Conservation (phyloP, 179 eudicot species). For the Beta corolliflora region DNA sequence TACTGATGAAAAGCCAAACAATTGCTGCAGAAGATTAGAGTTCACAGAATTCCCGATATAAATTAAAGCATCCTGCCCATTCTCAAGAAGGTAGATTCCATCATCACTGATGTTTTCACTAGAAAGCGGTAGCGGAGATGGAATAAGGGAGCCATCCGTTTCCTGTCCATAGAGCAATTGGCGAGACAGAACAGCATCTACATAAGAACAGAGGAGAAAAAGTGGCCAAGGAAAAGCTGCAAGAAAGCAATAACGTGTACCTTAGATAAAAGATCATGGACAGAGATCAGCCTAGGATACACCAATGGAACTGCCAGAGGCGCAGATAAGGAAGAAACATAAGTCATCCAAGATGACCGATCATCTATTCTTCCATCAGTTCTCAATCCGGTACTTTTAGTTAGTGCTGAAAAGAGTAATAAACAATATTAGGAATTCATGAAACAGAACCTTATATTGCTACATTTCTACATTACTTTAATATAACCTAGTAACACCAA, state of each 20-base stretch:
- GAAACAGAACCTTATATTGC: not conserved
- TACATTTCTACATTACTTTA: not conserved
- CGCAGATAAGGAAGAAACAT: conserved; percentile 71
- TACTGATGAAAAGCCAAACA: conserved; percentile 68
- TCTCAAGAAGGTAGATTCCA: conserved; percentile 94
- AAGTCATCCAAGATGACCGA: conserved; percentile 83
- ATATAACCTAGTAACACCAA: not conserved
- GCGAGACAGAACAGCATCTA: conserved; percentile 6
- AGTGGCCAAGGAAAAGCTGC: not conserved
- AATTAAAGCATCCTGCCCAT: conserved; percentile 80
- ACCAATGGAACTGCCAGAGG: conserved; percentile 82
- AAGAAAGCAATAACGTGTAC: conserved; percentile 35
- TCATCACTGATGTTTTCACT: conserved; percentile 70
- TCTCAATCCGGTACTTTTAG: conserved; percentile 80
- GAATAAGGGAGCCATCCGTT: conserved; percentile 57
- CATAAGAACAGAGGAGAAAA: not conserved
- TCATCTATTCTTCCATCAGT: conserved; percentile 83
- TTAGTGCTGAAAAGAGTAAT: conserved; percentile 57
- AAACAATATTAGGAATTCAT: not conserved
- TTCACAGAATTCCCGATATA: conserved; percentile 66
- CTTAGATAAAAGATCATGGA: conserved; percentile 74
- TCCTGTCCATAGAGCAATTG: conserved; percentile 47
- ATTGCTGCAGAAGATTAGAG: conserved; percentile 50
- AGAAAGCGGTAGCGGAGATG: conserved; percentile 70
- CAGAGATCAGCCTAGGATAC: conserved; percentile 80